Conservation (phyloP, 2,329 filamentous ascomycete species). For the Scedosporium boydii region DNA sequence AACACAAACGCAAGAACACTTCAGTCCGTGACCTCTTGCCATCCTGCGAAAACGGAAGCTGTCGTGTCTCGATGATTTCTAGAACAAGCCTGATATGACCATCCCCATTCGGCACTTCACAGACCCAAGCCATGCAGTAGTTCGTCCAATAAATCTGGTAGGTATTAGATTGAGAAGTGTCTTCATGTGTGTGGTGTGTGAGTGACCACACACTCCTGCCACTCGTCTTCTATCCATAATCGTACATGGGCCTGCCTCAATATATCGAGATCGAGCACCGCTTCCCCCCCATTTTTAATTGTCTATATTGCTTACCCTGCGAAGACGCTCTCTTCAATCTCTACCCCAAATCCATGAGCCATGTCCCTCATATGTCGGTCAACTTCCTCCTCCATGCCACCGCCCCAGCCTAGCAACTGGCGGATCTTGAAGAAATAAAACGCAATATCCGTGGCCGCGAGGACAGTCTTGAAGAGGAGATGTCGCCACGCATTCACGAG, state of each 20-base stretch:
- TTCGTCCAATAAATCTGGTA: not conserved
- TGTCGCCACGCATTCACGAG: conserved; percentile 65
- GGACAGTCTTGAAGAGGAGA: conserved; percentile 68
- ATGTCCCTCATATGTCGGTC: conserved; percentile 80
- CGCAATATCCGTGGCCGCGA: conserved; percentile 67
- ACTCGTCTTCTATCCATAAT: not conserved
- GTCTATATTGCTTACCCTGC: conserved; percentile 50
- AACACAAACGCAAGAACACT: not conserved
- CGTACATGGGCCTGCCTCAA: not conserved
- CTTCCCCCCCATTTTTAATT: not conserved
- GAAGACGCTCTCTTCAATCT: conserved; percentile 81
- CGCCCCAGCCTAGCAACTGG: conserved; percentile 66
- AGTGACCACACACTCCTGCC: not conserved
- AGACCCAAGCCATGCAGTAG: not conserved
- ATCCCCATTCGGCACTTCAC: not conserved
- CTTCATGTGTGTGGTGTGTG: not conserved
- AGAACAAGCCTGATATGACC: not conserved
- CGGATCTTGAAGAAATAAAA: conserved; percentile 75
- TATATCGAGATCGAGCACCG: not conserved
- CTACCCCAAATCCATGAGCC: conserved; percentile 84
- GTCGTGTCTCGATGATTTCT: not conserved
- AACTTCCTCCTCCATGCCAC: conserved; percentile 90
- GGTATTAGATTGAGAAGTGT: not conserved
- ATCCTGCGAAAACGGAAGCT: not conserved
- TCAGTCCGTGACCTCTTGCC: not conserved